Conservation (phyloP, 2,329 filamentous ascomycete genomes). For the Zasmidium citrigriseum region DNA sequence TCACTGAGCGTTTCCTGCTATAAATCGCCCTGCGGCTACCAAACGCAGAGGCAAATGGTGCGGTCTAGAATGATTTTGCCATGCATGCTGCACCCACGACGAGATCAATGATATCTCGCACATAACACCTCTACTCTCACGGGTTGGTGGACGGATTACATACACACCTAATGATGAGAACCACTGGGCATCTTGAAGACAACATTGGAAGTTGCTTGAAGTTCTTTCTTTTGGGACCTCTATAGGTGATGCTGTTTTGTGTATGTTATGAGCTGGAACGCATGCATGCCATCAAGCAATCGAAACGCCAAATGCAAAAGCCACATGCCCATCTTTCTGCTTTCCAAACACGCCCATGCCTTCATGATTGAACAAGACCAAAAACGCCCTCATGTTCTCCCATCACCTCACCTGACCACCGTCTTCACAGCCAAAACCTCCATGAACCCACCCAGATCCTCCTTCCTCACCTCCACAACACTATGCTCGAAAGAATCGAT, state of each 20-base stretch:
- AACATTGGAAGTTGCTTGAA: too few relatives aligned
- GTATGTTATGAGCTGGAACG: too few relatives aligned
- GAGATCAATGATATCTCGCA: not conserved
- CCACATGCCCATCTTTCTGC: not conserved
- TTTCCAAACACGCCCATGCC: not conserved
- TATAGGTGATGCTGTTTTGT: too few relatives aligned
- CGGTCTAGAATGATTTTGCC: too few relatives aligned
- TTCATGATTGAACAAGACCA: not conserved
- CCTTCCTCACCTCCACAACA: slow-evolving; percentile 96
- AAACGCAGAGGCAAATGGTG: too few relatives aligned
- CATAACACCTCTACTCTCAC: not conserved
- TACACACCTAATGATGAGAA: not conserved
- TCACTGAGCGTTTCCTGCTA: too few relatives aligned
- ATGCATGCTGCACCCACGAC: not conserved
- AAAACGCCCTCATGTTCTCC: slow-evolving; percentile 5
- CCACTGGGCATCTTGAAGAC: not conserved
- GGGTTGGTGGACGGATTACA: not conserved
- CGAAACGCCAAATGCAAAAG: not conserved
- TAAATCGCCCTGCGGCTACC: too few relatives aligned
- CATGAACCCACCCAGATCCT: slow-evolving; percentile 86
- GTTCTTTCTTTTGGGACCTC: too few relatives aligned
- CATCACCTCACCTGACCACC: slow-evolving; percentile 60
- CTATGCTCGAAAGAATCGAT: slow-evolving; percentile 98
- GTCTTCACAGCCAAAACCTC: slow-evolving; percentile 90
- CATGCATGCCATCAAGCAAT: too few relatives aligned